Conservation (phyloP, 2,329 filamentous ascomycete species). For the Gnomoniopsis smithogilvyi region DNA sequence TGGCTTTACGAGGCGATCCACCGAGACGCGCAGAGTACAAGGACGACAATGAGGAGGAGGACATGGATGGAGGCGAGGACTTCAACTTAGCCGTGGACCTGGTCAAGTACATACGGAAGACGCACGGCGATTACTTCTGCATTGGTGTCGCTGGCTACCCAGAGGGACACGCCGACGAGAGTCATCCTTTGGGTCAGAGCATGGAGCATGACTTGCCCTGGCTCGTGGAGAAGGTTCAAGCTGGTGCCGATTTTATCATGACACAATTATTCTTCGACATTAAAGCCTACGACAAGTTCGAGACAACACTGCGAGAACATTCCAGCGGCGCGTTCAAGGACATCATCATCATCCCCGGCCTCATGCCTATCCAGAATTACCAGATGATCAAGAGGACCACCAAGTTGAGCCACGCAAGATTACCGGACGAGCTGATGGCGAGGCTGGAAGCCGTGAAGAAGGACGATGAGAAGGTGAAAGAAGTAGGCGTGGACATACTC, state of each 20-base stretch:
- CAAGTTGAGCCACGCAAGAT: constrained; percentile 85
- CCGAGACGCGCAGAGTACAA: constrained; percentile 86
- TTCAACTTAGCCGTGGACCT: constrained; percentile 89
- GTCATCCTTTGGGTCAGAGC: constrained; percentile 67
- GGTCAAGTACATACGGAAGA: constrained; percentile 81
- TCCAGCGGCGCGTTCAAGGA: constrained; percentile 80
- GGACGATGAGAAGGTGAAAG: constrained; percentile 80
- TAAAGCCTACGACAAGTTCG: constrained; percentile 76
- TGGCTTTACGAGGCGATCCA: constrained; percentile 88
- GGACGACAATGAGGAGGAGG: constrained; percentile 52
- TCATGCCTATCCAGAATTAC: constrained; percentile 98
- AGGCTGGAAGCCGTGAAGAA: constrained; percentile 71
- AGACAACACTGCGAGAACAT: constrained; percentile 72
- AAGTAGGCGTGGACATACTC: constrained; percentile 76
- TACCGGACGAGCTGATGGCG: constrained; percentile 68
- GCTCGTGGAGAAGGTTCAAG: constrained; percentile 83
- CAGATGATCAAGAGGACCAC: constrained; percentile 92
- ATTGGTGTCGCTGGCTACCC: constrained; percentile 93
- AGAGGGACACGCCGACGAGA: constrained; percentile 91
- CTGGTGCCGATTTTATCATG: constrained; percentile 97
- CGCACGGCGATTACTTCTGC: constrained; percentile 93
- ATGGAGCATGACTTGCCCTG: constrained; percentile 82
- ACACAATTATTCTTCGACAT: constrained; percentile 96
- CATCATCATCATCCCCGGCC: constrained; percentile 85
- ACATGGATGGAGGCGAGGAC: constrained; percentile 71